Conservation (phyloP, 495 filamentous ascomycete genomes). For the Xylaria intraflava region DNA sequence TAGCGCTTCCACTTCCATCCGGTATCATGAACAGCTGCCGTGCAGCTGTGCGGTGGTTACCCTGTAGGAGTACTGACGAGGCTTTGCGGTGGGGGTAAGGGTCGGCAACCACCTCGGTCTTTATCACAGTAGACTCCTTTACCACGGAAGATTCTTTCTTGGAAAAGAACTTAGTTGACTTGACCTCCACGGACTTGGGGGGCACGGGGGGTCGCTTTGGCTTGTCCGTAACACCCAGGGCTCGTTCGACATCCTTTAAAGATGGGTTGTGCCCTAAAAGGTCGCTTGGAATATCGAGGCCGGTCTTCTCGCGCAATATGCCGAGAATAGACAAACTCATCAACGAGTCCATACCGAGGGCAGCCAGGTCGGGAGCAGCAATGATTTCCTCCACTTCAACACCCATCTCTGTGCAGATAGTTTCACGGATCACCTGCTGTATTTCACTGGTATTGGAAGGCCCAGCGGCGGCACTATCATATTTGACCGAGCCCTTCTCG, state of each 20-base stretch:
- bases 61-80: conserved; percentile 55
- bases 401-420: conserved; percentile 63
- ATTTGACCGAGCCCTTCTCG: conserved; percentile 37
- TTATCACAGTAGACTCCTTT: conserved; percentile 17
- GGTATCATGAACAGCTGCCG: conserved; percentile 67
- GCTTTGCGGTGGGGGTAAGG: conserved; percentile 65
- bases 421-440: conserved; percentile 48
- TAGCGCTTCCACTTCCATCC: conserved; percentile 66
- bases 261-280: conserved; percentile 42
- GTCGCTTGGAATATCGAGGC: conserved; percentile 40
- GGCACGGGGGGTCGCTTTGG: conserved; percentile 29
- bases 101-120: conserved; percentile 47
- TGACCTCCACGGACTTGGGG: conserved; percentile 17
- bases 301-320: conserved; percentile 53
- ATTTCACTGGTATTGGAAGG: conserved; percentile 35
- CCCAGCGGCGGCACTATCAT: conserved; percentile 22
- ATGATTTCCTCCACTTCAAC: conserved; percentile 57
- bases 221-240: conserved; percentile 36
- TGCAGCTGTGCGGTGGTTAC: conserved; percentile 52
- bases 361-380: conserved; percentile 43
- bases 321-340: conserved; percentile 52
- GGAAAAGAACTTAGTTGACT: conserved; percentile 32
- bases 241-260: conserved; percentile 41
- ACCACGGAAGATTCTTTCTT: conserved; percentile 36
- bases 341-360: conserved; percentile 56